phyloP scores from a whole-genome alignment of 2,329 filamentous ascomycete genomes.

The Chrysoporthe cubensis region DNA sequence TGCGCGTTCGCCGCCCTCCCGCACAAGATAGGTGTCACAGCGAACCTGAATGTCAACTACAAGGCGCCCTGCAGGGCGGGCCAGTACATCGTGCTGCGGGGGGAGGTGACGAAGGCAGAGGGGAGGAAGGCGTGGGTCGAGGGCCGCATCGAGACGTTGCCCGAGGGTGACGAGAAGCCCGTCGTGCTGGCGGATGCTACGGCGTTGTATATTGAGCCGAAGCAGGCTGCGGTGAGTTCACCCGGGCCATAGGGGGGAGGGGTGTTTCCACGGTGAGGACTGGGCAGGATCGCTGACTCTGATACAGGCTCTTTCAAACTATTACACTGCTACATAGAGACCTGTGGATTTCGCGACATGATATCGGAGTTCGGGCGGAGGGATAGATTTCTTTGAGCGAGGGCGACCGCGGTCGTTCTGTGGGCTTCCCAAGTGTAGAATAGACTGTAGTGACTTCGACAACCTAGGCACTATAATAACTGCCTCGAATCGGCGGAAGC shows the following conservation, averaged over 20 bases:
- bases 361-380: conserved; percentile 12
- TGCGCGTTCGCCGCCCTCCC: conserved; percentile 89
- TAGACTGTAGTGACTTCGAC: not conserved
- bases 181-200: conserved; percentile 78
- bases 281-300: conserved; percentile 10
- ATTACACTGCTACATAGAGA: conserved; percentile 9
- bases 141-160: conserved; percentile 81
- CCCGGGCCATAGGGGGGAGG: not conserved
- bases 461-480: not conserved
- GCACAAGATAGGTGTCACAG: conserved; percentile 84
- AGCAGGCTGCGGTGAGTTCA: conserved; percentile 71
- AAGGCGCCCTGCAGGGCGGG: conserved; percentile 77
- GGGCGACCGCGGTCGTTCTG: not conserved
- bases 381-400: conserved; percentile 6
- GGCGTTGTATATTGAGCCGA: conserved; percentile 87
- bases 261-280: not conserved
- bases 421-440: not conserved
- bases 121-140: conserved; percentile 95
- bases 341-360: conserved; percentile 20
- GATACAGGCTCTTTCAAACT: conserved; percentile 21
- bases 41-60: conserved; percentile 83
- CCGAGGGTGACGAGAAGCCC: conserved; percentile 63
- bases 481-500: not conserved
- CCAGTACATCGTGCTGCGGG: conserved; percentile 76
- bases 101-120: conserved; percentile 82